Evolutionary conservation across 139 green algal genomes (phyloP).

Genomic region (Picocystis salinarum): DNA sequence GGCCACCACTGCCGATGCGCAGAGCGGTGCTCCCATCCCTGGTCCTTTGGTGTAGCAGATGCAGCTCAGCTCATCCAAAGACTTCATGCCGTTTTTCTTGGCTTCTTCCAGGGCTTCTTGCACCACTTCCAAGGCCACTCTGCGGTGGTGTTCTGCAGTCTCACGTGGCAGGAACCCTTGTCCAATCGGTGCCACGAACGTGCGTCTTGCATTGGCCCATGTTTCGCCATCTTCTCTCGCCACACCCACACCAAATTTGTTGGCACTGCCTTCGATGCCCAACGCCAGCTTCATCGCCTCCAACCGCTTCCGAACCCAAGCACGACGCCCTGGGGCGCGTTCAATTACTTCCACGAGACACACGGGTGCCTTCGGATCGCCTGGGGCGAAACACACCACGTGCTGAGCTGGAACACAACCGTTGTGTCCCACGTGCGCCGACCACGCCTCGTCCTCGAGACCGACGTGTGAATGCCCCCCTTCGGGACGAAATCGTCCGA

Average conservation of each 20-base stretch:
- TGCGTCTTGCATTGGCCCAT: constrained; percentile 57
- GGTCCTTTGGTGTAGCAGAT: constrained; percentile 77
- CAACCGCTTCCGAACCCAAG: too few relatives aligned
- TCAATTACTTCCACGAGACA: too few relatives aligned
- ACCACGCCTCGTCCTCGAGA: too few relatives aligned
- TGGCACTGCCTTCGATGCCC: constrained; percentile 71
- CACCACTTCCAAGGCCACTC: constrained; percentile 27
- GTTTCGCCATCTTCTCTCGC: constrained; percentile 49
- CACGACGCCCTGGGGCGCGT: constrained; percentile 17
- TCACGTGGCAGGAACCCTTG: constrained; percentile 67
- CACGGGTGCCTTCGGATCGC: too few relatives aligned
- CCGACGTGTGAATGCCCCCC: too few relatives aligned
- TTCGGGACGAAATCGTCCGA: too few relatives aligned
- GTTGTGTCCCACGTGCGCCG: too few relatives aligned
- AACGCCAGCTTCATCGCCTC: constrained; percentile 31
- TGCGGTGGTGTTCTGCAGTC: constrained; percentile 66
- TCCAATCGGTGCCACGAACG: constrained; percentile 54
- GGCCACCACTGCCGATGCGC: constrained; percentile 55
- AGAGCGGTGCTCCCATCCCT: constrained; percentile 70
- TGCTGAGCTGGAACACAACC: too few relatives aligned
- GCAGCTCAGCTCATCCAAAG: constrained; percentile 2
- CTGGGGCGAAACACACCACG: too few relatives aligned
- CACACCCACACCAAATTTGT: constrained; percentile 78
- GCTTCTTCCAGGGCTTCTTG: constrained; percentile 42
- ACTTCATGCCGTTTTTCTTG: background rate